phyloP scores from a whole-genome alignment of 768 basidiomycete genomes.

The Russula vinacea region DNA sequence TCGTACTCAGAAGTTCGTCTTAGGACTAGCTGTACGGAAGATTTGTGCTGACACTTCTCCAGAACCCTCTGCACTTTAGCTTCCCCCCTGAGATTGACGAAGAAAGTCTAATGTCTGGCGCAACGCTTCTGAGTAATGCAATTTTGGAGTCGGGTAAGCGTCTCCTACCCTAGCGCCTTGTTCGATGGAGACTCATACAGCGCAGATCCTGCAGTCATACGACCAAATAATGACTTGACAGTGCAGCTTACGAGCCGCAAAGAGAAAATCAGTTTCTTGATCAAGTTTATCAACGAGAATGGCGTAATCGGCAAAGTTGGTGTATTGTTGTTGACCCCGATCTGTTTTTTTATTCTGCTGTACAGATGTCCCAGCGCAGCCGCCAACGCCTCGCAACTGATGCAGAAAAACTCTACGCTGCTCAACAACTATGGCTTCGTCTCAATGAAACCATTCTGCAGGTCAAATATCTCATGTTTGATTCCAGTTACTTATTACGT shows the following conservation, averaged over 20 bases:
- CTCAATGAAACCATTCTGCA: slow-evolving; percentile 68
- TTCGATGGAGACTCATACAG: background rate
- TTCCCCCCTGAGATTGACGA: slow-evolving; percentile 78
- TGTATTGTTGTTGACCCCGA: slow-evolving; percentile 2
- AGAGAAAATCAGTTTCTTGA: slow-evolving; percentile 77
- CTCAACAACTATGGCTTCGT: slow-evolving; percentile 74
- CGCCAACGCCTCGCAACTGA: slow-evolving; percentile 74
- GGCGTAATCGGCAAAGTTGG: slow-evolving; percentile 69
- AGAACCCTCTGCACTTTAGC: slow-evolving; percentile 79
- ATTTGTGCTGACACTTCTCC: background rate
- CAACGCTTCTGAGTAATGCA: slow-evolving; percentile 67
- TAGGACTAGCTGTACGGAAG: background rate
- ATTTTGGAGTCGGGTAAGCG: slow-evolving; percentile 68
- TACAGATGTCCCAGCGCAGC: slow-evolving; percentile 75
- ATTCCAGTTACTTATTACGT: background rate
- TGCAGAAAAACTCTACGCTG: slow-evolving; percentile 83
- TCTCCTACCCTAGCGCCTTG: background rate
- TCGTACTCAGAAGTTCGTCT: slow-evolving; percentile 55
- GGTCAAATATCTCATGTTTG: slow-evolving; percentile 30
- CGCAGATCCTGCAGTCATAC: slow-evolving; percentile 63
- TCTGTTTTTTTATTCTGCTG: background rate
- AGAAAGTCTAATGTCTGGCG: slow-evolving; percentile 74
- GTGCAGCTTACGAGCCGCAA: slow-evolving; percentile 73
- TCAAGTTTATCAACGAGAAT: slow-evolving; percentile 86
- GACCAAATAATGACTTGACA: slow-evolving; percentile 74